Conservation (phyloP, 169 alveolate species). For the Babesia bovis region DNA sequence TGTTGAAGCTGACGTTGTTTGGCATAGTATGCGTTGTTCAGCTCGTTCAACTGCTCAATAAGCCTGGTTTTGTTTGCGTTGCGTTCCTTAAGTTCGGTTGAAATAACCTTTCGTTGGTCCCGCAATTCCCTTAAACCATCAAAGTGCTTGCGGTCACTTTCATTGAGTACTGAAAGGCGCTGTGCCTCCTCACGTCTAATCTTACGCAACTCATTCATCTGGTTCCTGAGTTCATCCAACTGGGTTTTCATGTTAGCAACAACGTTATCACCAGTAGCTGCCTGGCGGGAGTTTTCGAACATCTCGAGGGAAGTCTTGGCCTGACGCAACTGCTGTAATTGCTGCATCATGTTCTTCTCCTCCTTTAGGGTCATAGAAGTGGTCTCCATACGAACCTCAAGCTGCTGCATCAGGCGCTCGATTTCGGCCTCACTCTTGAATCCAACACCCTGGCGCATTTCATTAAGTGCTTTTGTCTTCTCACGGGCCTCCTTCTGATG, state of each 20-base stretch:
- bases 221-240: conserved; percentile 54
- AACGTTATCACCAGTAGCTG: conserved; percentile 54
- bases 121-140: conserved; percentile 44
- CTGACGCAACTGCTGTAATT: conserved; percentile 71
- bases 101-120: conserved; percentile 36
- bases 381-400: conserved; percentile 76
- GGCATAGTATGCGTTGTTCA: conserved; percentile 59
- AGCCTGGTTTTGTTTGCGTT: conserved; percentile 37
- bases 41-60: conserved; percentile 60
- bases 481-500: conserved; percentile 73
- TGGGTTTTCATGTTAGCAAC: conserved; percentile 54
- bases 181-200: conserved; percentile 57
- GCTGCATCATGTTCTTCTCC: conserved; percentile 74
- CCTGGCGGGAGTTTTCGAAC: conserved; percentile 64
- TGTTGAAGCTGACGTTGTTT: conserved; percentile 54
- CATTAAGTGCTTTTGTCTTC: conserved; percentile 65
- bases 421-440: conserved; percentile 73
- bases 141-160: conserved; percentile 49
- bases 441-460: conserved; percentile 70
- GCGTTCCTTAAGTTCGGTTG: conserved; percentile 59
- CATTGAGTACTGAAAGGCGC: conserved; percentile 36
- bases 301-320: conserved; percentile 69
- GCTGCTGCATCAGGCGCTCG: conserved; percentile 68
- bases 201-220: conserved; percentile 55
- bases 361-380: conserved; percentile 76